These are phyloP conservation scores for Stachybotrys chlorohalonatus DNA, from an alignment of 2,329 filamentous ascomycete genomes.

Conservation along the genomic window DNA sequence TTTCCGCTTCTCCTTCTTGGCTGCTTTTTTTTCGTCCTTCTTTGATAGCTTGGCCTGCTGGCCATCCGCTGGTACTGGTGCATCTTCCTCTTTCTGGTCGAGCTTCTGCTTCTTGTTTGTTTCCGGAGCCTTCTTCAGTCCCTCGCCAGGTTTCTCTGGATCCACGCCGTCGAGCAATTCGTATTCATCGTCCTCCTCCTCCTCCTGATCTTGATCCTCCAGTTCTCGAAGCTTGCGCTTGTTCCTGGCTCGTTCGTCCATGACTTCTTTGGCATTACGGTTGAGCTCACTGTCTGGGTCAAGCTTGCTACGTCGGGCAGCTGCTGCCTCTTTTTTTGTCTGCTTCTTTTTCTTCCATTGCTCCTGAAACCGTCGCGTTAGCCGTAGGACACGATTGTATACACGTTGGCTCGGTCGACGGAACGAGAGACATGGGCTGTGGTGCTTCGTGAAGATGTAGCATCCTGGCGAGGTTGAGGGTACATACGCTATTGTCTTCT, in stretches of 20 bases:
- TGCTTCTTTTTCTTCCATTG: conserved; percentile 95
- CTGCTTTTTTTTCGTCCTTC: conserved; percentile 44
- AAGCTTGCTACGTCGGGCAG: conserved; percentile 79
- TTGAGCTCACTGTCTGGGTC: conserved; percentile 80
- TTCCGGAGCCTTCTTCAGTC: conserved; percentile 38
- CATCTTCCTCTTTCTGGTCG: conserved; percentile 15
- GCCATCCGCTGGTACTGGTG: conserved; percentile 24
- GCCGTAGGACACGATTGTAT: background rate
- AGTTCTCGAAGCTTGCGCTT: conserved; percentile 72
- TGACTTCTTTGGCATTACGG: conserved; percentile 78
- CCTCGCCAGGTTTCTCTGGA: conserved; percentile 54
- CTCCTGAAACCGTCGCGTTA: conserved; percentile 37
- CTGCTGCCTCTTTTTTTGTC: conserved; percentile 77
- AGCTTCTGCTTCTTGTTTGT: conserved; percentile 50
- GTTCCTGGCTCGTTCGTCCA: conserved; percentile 69
- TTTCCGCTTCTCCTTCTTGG: conserved; percentile 37
- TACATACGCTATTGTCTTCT: conserved; percentile 71
- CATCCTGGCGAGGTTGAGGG: background rate
- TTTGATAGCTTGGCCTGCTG: conserved; percentile 34
- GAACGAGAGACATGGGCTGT: conserved; percentile 2
- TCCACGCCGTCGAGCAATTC: conserved; percentile 45
- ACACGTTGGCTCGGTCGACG: background rate
- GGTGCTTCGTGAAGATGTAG: background rate
- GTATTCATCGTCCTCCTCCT: conserved; percentile 33
- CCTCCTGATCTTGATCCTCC: conserved; percentile 35